Percentiles rank a stretch among this genome's conserved stretches.
Evolutionary conservation across 345 rosid genomes (phyloP).

Genomic region (Populus simonii): DNA sequence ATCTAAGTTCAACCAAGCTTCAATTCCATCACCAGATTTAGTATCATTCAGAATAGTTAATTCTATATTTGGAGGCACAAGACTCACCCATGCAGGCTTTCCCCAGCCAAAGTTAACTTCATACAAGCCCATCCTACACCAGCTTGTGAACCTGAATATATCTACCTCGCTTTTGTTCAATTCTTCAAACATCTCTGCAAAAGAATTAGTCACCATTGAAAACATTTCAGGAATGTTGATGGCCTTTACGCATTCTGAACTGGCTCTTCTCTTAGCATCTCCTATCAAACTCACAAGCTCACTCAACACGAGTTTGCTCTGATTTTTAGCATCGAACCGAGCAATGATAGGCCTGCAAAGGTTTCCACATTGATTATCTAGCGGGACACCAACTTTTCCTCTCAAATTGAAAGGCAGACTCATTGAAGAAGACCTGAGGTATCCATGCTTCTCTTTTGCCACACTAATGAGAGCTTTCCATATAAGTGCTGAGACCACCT

Average conservation of each 20-base stretch:
- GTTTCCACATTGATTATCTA: not conserved
- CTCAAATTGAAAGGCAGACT: not conserved
- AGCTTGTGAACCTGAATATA: not conserved
- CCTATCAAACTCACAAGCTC: not conserved
- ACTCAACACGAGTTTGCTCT: not conserved
- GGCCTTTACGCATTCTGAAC: not conserved
- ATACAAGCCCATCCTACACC: not conserved
- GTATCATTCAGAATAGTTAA: not conserved
- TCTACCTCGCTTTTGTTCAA: not conserved
- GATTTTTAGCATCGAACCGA: not conserved
- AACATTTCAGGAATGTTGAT: not conserved
- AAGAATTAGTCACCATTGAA: not conserved
- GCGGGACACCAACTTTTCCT: not conserved
- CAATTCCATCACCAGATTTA: constrained; percentile 4
- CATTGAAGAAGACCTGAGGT: not conserved
- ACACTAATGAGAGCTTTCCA: not conserved
- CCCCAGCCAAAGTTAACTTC: not conserved
- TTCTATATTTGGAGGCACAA: not conserved
- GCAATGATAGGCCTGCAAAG: not conserved
- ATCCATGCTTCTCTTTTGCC: not conserved
- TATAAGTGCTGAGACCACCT: not conserved
- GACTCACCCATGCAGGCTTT: not conserved
- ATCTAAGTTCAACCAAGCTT: constrained; percentile 3
- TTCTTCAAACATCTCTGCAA: not conserved
- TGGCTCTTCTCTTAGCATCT: not conserved